phyloP scores from a whole-genome alignment of 2,329 filamentous ascomycete species.

The Talaromyces amestolkiae region DNA sequence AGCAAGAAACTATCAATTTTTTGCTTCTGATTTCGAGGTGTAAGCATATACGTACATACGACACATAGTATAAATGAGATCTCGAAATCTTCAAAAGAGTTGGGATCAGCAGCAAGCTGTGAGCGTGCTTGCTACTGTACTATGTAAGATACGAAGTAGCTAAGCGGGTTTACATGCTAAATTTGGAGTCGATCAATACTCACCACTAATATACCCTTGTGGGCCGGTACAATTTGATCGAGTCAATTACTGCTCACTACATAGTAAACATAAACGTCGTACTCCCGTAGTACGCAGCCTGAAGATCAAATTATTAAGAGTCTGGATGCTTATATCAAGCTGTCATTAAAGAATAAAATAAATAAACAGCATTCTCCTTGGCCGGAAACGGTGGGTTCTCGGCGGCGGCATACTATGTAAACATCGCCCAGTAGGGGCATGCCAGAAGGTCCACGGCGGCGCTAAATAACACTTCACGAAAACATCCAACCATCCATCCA shows the following conservation, averaged over 20 bases:
- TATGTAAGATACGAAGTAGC: too few species aligned
- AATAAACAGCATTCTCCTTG: conserved; percentile 1
- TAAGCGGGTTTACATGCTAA: not conserved
- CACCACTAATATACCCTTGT: not conserved
- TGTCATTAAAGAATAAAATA: not conserved
- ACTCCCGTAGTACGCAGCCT: not conserved
- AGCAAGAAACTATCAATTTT: not conserved
- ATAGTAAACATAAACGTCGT: too few species aligned
- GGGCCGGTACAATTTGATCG: not conserved
- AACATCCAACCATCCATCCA: conserved; percentile 1
- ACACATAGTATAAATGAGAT: too few species aligned
- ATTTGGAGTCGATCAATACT: not conserved
- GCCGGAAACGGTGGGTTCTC: conserved; percentile 4
- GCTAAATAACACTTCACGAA: conserved; percentile 5
- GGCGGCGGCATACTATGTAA: not conserved
- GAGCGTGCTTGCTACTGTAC: too few species aligned
- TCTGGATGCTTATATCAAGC: not conserved
- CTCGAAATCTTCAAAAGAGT: not conserved
- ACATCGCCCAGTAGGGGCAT: conserved; percentile 5
- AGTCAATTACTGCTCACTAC: not conserved
- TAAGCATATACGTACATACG: not conserved
- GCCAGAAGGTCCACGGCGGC: conserved; percentile 1
- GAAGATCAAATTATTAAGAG: not conserved
- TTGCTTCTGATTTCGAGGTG: not conserved
- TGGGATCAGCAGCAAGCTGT: not conserved